phyloP scores from a whole-genome alignment of 2,329 filamentous ascomycete species.

The Cryphonectria carpinicola region DNA sequence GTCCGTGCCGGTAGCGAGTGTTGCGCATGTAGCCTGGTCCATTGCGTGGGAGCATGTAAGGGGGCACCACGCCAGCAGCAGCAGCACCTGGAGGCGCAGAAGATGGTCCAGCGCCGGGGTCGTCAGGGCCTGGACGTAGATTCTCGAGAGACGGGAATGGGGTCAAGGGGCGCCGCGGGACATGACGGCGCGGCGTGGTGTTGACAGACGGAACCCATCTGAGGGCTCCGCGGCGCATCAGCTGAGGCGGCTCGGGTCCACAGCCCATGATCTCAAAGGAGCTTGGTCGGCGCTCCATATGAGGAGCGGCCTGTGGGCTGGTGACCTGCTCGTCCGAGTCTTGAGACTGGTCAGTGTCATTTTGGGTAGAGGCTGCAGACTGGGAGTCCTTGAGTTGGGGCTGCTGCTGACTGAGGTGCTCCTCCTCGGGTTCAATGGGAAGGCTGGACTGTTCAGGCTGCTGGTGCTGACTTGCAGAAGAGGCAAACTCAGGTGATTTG shows the following conservation, averaged over 20 bases:
- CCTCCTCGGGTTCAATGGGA: neutral
- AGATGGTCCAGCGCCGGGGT: neutral
- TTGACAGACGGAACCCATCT: neutral
- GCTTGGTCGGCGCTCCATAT: neutral
- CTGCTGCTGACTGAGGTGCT: neutral
- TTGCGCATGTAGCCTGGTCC: neutral
- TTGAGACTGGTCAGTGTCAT: neutral
- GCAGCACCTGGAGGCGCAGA: too few species aligned
- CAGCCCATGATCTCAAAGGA: conserved; percentile 22
- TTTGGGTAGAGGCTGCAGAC: neutral
- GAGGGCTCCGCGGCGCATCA: neutral
- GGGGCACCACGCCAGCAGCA: neutral
- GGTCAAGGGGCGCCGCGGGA: neutral
- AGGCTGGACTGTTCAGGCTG: neutral
- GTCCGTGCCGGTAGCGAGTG: neutral
- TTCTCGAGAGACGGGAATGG: neutral
- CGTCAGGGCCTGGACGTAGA: neutral
- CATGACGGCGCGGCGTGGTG: neutral
- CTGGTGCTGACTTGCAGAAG: neutral
- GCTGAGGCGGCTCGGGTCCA: too few species aligned
- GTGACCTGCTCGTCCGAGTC: neutral
- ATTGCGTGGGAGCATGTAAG: neutral
- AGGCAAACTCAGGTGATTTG: neutral
- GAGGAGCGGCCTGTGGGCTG: neutral
- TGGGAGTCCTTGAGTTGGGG: neutral